These are phyloP conservation scores for Dictyostelium purpureum DNA, from an alignment of 78 protist genomes.

Conservation along the genomic window DNA sequence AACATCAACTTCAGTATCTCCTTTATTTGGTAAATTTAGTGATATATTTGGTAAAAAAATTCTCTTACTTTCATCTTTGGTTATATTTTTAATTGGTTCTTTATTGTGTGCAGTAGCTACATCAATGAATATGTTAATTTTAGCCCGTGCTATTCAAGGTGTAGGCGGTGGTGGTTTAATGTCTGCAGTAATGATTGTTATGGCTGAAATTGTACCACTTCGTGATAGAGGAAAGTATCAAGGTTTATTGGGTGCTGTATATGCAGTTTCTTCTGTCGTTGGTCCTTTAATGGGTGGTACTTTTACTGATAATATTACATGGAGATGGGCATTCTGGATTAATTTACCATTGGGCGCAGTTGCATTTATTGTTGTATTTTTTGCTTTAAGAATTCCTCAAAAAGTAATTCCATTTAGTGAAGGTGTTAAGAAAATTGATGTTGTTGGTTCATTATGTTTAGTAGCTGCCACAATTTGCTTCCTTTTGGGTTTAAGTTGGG, in stretches of 20 bases:
- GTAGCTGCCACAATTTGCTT: slow-evolving; percentile 37
- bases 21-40: slow-evolving; percentile 69
- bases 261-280: slow-evolving; percentile 68
- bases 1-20: slow-evolving; percentile 51
- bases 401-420: slow-evolving; percentile 28
- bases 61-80: slow-evolving; percentile 5
- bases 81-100: slow-evolving; percentile 47
- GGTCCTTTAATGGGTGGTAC: slow-evolving; percentile 86
- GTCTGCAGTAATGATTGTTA: slow-evolving; percentile 77
- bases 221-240: slow-evolving; percentile 76
- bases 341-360: slow-evolving; percentile 76
- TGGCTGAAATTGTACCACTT: slow-evolving; percentile 81
- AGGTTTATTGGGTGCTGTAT: slow-evolving; percentile 80
- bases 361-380: slow-evolving; percentile 43
- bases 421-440: slow-evolving; percentile 42
- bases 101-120: slow-evolving; percentile 46
- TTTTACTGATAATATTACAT: slow-evolving; percentile 69
- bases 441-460: slow-evolving; percentile 39
- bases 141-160: slow-evolving; percentile 63
- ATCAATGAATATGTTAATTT: slow-evolving; percentile 24
- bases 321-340: slow-evolving; percentile 86
- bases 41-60: slow-evolving; percentile 66
- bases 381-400: slow-evolving; percentile 46
- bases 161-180: slow-evolving; percentile 81
- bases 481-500: slow-evolving; percentile 75